A percentile compares a stretch with the other conserved stretches of the same genome.
These are phyloP conservation scores for Sistotremastrum suecicum DNA, from an alignment of 768 basidiomycete genomes.

Conservation along the genomic window DNA sequence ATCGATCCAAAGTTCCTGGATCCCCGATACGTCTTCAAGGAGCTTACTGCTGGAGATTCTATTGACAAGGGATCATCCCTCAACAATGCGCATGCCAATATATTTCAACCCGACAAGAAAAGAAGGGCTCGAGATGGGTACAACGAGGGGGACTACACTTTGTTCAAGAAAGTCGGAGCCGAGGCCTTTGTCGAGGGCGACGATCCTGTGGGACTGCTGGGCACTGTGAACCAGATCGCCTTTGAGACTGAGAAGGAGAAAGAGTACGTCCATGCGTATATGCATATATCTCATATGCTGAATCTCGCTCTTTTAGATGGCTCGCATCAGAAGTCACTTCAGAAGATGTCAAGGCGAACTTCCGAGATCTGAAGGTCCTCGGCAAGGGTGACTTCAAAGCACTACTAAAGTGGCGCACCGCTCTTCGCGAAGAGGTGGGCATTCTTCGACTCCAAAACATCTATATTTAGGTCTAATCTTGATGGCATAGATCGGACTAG, in stretches of 20 bases:
- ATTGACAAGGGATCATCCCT: conserved; percentile 39
- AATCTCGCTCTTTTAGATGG: conserved; percentile 39
- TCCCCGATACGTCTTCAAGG: conserved; percentile 96
- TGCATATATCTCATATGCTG: not conserved
- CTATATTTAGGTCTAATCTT: conserved; percentile 4
- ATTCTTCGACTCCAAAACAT: not conserved
- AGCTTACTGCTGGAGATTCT: conserved; percentile 39
- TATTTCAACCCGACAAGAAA: conserved; percentile 97
- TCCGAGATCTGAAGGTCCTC: conserved; percentile 86
- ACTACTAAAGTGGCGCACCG: conserved; percentile 80
- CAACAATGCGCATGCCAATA: conserved; percentile 70
- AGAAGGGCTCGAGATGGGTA: conserved; percentile 88
- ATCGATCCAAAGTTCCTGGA: conserved; percentile 98
- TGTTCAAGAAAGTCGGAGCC: conserved; percentile 63
- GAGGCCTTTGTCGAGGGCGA: conserved; percentile 51
- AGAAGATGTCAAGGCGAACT: conserved; percentile 66
- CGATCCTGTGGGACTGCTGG: conserved; percentile 73
- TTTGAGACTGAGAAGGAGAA: conserved; percentile 80
- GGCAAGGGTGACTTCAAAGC: conserved; percentile 97
- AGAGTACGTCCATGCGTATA: conserved; percentile 28
- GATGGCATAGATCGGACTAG: conserved; percentile 58
- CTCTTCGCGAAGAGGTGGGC: conserved; percentile 78
- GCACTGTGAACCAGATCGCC: conserved; percentile 59
- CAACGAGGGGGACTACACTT: conserved; percentile 82
- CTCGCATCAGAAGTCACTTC: conserved; percentile 56